These are phyloP conservation scores for Lactarius indigo DNA, from an alignment of 768 basidiomycete species.

Conservation along the genomic window DNA sequence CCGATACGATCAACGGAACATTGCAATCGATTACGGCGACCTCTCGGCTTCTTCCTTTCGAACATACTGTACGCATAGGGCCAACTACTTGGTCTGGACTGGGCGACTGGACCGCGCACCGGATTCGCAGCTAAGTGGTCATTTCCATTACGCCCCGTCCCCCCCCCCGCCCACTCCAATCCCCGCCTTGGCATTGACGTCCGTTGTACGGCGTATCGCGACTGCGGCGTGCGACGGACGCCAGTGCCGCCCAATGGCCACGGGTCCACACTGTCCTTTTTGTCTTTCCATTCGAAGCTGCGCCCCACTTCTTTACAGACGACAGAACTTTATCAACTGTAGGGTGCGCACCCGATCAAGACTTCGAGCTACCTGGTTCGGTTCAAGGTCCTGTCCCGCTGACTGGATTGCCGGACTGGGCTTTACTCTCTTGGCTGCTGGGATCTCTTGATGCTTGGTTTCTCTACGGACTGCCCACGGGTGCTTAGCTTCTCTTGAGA, in stretches of 20 bases:
- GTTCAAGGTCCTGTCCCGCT: not conserved
- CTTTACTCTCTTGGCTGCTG: too few relatives aligned
- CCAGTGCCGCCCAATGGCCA: not conserved
- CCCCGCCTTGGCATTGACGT: slow-evolving; percentile 4
- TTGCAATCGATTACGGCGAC: not conserved
- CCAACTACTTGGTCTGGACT: not conserved
- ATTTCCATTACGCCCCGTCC: not conserved
- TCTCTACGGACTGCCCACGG: slow-evolving; percentile 1
- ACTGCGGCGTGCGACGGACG: slow-evolving; percentile 8
- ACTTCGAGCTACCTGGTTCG: not conserved
- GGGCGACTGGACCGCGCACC: not conserved
- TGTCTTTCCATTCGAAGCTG: not conserved
- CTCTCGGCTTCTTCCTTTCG: not conserved
- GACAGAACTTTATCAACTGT: not conserved
- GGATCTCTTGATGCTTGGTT: not conserved
- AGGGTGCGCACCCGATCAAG: slow-evolving; percentile 14
- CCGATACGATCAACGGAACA: not conserved
- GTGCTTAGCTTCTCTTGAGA: slow-evolving; percentile 4
- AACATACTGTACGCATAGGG: not conserved
- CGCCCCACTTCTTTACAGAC: not conserved
- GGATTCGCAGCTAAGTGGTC: not conserved
- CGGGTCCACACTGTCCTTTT: not conserved
- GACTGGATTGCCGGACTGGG: not conserved
- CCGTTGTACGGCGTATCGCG: slow-evolving; percentile 10
- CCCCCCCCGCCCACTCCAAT: not conserved